phyloP scores from a whole-genome alignment of 2,329 filamentous ascomycete species.

The Cercospora nicotianae region DNA sequence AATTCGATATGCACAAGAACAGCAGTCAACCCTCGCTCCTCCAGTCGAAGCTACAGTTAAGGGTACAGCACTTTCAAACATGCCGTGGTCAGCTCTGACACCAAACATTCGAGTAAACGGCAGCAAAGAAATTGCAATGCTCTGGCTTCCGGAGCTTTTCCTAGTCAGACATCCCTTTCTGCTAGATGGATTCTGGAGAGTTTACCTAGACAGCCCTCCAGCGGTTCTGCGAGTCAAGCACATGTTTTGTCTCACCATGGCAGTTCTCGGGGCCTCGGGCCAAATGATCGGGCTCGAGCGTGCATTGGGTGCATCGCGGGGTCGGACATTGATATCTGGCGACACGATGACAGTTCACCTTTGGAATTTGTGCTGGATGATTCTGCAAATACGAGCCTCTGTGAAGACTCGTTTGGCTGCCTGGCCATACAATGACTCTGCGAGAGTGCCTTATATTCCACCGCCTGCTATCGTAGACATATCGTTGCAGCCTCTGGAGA shows the following conservation, averaged over 20 bases:
- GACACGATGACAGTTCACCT: slow-evolving; percentile 9
- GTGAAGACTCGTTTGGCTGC: background rate
- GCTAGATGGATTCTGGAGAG: slow-evolving; percentile 11
- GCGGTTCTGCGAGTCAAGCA: background rate
- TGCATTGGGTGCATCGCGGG: background rate
- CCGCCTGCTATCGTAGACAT: background rate
- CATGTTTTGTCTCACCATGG: slow-evolving; percentile 15
- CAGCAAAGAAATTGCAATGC: background rate
- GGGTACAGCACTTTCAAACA: background rate
- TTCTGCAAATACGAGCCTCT: slow-evolving; percentile 6
- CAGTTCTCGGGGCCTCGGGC: slow-evolving; percentile 5
- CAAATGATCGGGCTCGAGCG: slow-evolving; percentile 4
- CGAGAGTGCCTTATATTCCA: slow-evolving; percentile 10
- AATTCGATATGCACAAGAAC: background rate
- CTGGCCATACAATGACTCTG: slow-evolving; percentile 14
- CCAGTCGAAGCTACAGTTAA: background rate
- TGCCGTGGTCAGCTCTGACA: slow-evolving; percentile 1
- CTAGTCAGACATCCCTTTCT: slow-evolving; percentile 18
- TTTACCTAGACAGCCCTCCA: background rate
- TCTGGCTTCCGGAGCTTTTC: slow-evolving; percentile 19
- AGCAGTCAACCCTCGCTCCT: background rate
- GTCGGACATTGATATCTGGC: background rate
- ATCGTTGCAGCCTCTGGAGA: background rate
- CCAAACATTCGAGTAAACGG: background rate
- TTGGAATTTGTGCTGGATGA: slow-evolving; percentile 9